Conservation (phyloP, 1,139 yeast species). For the Blastobotrys malaysiensis region DNA sequence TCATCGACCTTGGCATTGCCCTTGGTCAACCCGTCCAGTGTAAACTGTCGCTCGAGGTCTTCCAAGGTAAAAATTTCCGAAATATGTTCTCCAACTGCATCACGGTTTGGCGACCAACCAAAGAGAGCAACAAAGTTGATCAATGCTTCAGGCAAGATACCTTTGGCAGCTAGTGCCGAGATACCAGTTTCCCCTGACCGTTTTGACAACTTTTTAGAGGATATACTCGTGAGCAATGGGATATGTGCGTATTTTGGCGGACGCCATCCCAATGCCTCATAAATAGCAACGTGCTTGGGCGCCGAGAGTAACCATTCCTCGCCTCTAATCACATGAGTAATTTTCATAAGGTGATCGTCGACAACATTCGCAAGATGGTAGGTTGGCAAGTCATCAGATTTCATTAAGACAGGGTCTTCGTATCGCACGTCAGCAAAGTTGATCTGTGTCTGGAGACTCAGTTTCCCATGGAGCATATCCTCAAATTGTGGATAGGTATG, state of each 20-base stretch:
- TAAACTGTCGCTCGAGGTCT: constrained; percentile 47
- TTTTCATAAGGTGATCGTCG: constrained; percentile 88
- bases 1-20: constrained; percentile 92
- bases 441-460: constrained; percentile 74
- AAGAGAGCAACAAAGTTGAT: constrained; percentile 82
- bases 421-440: constrained; percentile 64
- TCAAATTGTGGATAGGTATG: constrained; percentile 55
- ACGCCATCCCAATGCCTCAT: constrained; percentile 79
- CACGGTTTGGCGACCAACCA: constrained; percentile 76
- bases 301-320: constrained; percentile 98
- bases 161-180: constrained; percentile 47
- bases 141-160: constrained; percentile 80
- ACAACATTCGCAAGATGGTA: constrained; percentile 94
- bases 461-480: constrained; percentile 72
- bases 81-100: constrained; percentile 38
- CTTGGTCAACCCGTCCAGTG: constrained; percentile 68
- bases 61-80: constrained; percentile 58
- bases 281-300: constrained; percentile 86
- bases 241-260: constrained; percentile 84
- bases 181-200: constrained; percentile 80
- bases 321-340: constrained; percentile 92
- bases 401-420: constrained; percentile 85
- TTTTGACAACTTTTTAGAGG: constrained; percentile 79
- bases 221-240: constrained; percentile 70
- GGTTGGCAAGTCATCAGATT: constrained; percentile 91